These are phyloP conservation scores for Corynespora cassiicola DNA, from an alignment of 2,329 filamentous ascomycete species.

Conservation along the genomic window DNA sequence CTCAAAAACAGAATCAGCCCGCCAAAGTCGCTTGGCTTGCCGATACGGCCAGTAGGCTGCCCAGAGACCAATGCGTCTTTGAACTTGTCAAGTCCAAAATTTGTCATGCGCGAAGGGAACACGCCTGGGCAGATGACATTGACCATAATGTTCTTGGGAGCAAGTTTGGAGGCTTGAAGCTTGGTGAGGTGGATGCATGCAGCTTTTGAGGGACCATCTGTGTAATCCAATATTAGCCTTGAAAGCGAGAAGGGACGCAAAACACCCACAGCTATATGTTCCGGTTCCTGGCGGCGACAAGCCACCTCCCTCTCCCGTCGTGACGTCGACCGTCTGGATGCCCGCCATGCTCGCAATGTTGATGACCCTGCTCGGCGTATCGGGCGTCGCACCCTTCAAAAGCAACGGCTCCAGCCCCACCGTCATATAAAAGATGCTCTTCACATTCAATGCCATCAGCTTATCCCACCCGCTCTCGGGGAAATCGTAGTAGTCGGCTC, in stretches of 20 bases:
- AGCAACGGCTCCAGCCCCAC: conserved; percentile 55
- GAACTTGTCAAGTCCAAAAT: conserved; percentile 58
- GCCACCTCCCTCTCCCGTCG: conserved; percentile 54
- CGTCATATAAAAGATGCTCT: conserved; percentile 58
- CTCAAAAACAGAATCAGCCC: conserved; percentile 54
- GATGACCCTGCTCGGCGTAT: conserved; percentile 56
- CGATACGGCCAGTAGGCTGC: conserved; percentile 56
- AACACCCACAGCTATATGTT: conserved; percentile 53
- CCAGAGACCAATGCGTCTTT: conserved; percentile 54
- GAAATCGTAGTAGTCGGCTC: conserved; percentile 64
- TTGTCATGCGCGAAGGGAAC: conserved; percentile 62
- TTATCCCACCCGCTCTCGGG: conserved; percentile 65
- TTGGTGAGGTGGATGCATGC: conserved; percentile 61
- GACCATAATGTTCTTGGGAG: conserved; percentile 60
- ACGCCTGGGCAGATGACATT: conserved; percentile 53
- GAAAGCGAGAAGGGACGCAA: neutral
- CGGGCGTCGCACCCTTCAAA: conserved; percentile 51
- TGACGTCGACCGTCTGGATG: conserved; percentile 54
- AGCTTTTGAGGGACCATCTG: conserved; percentile 60
- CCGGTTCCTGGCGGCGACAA: conserved; percentile 59
- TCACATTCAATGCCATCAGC: conserved; percentile 61
- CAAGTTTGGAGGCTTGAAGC: conserved; percentile 58
- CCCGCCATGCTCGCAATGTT: conserved; percentile 60
- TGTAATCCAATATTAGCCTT: neutral
- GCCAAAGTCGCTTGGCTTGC: conserved; percentile 56